Evolutionary conservation across 2,329 filamentous ascomycete genomes (phyloP).

Genomic region (Tolypocladium tropicale): DNA sequence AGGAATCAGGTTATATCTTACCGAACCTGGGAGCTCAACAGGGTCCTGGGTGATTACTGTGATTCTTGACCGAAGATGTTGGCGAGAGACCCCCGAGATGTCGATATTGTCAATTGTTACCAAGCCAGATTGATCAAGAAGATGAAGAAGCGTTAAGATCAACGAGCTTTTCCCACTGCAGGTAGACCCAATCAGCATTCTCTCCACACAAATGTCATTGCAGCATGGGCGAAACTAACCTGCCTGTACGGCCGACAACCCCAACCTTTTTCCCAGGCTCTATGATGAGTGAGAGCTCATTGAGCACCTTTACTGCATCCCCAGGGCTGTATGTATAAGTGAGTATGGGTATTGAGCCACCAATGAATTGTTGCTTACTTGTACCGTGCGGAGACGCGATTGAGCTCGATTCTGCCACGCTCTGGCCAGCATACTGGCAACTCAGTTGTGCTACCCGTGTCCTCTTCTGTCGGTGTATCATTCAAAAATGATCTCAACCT

Average conservation of each 20-base stretch:
- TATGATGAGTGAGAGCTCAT: slow-evolving; percentile 6
- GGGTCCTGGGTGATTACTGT: slow-evolving; percentile 20
- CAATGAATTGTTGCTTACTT: slow-evolving; percentile 2
- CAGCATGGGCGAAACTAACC: neutral
- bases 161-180: slow-evolving; percentile 12
- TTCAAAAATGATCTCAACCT: slow-evolving; percentile 5
- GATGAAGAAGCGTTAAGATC: neutral
- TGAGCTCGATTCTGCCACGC: slow-evolving; percentile 6
- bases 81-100: slow-evolving; percentile 11
- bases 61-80: slow-evolving; percentile 16
- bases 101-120: slow-evolving; percentile 16
- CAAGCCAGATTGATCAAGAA: neutral
- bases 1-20: slow-evolving; percentile 1
- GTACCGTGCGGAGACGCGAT: slow-evolving; percentile 5
- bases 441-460: neutral
- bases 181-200: neutral
- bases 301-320: slow-evolving; percentile 1
- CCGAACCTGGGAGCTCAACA: slow-evolving; percentile 6
- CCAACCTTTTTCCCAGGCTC: slow-evolving; percentile 10
- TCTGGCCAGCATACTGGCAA: slow-evolving; percentile 6
- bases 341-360: neutral
- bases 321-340: neutral
- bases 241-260: slow-evolving; percentile 10
- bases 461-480: neutral
- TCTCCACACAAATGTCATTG: neutral